Conservation (phyloP, 2,329 filamentous ascomycete genomes). For the Lojkania enalia region DNA sequence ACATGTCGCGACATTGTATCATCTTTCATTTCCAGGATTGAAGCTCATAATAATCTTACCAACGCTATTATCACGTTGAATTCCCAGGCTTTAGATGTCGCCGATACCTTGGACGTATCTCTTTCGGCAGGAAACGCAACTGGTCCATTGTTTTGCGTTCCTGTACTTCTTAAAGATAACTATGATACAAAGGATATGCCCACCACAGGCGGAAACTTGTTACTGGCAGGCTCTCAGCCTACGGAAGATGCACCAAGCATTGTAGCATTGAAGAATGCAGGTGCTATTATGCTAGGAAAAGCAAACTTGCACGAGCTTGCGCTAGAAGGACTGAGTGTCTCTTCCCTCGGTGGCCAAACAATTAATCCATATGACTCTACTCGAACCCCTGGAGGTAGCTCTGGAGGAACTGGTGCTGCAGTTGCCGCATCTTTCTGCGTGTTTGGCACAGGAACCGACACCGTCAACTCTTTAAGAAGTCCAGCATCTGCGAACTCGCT, state of each 20-base stretch:
- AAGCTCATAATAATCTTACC: slow-evolving; percentile 58
- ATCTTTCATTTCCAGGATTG: slow-evolving; percentile 61
- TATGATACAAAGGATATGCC: slow-evolving; percentile 59
- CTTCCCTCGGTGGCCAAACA: slow-evolving; percentile 66
- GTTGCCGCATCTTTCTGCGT: slow-evolving; percentile 62
- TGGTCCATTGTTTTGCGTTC: slow-evolving; percentile 62
- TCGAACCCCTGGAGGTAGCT: slow-evolving; percentile 68
- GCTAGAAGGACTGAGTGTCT: slow-evolving; percentile 65
- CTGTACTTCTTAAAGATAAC: slow-evolving; percentile 67
- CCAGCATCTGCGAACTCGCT: slow-evolving; percentile 65
- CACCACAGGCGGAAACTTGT: slow-evolving; percentile 60
- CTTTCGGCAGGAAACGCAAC: slow-evolving; percentile 55
- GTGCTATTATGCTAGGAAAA: slow-evolving; percentile 61
- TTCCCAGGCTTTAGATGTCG: slow-evolving; percentile 51
- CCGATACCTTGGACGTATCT: slow-evolving; percentile 54
- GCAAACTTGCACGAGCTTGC: slow-evolving; percentile 66
- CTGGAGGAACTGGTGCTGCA: slow-evolving; percentile 64
- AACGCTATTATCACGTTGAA: slow-evolving; percentile 63
- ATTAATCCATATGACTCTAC: slow-evolving; percentile 67
- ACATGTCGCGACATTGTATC: slow-evolving; percentile 60
- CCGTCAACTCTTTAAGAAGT: slow-evolving; percentile 63
- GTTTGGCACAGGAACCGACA: slow-evolving; percentile 62
- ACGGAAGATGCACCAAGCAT: slow-evolving; percentile 57
- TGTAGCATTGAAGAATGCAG: slow-evolving; percentile 52
- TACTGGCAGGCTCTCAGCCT: slow-evolving; percentile 54